A percentile compares a stretch with the other conserved stretches of the same genome.
phyloP scores from a whole-genome alignment of 306 rosid species.

The Lupinus albus region DNA sequence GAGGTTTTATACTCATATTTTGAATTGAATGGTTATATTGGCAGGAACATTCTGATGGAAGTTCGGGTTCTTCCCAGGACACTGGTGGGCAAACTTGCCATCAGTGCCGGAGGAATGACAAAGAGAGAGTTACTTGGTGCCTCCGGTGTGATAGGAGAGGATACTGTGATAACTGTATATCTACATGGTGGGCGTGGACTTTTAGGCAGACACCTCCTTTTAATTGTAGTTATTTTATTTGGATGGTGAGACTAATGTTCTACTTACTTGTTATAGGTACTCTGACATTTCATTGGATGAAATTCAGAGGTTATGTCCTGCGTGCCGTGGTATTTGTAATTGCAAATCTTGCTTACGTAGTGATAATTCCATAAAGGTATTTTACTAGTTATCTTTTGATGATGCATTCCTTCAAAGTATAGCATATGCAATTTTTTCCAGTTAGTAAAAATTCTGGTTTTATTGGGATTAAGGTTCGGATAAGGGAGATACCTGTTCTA shows the following conservation, averaged over 20 bases:
- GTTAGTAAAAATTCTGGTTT: constrained; percentile 35
- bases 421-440: constrained; percentile 18
- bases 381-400: constrained; percentile 26
- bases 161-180: constrained; percentile 75
- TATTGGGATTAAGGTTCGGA: constrained; percentile 68
- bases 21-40: constrained; percentile 39
- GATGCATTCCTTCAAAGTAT: constrained; percentile 35
- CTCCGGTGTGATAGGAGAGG: constrained; percentile 86
- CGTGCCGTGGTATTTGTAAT: constrained; percentile 87
- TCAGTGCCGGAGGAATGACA: constrained; percentile 75
- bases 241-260: constrained; percentile 30
- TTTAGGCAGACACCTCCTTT: constrained; percentile 8
- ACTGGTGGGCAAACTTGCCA: constrained; percentile 83
- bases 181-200: constrained; percentile 61
- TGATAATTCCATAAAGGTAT: constrained; percentile 89
- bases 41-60: constrained; percentile 77
- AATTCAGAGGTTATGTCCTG: constrained; percentile 80
- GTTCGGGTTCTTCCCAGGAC: constrained; percentile 67
- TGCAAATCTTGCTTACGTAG: constrained; percentile 81
- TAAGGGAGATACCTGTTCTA: constrained; percentile 78
- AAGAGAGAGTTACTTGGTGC: constrained; percentile 77
- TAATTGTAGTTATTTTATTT: constrained; percentile 21
- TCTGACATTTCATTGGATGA: constrained; percentile 69
- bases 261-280: constrained; percentile 58
- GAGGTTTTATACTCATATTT: background rate